Conservation (phyloP, 2,329 filamentous ascomycete genomes). For the Fusarium secorum region DNA sequence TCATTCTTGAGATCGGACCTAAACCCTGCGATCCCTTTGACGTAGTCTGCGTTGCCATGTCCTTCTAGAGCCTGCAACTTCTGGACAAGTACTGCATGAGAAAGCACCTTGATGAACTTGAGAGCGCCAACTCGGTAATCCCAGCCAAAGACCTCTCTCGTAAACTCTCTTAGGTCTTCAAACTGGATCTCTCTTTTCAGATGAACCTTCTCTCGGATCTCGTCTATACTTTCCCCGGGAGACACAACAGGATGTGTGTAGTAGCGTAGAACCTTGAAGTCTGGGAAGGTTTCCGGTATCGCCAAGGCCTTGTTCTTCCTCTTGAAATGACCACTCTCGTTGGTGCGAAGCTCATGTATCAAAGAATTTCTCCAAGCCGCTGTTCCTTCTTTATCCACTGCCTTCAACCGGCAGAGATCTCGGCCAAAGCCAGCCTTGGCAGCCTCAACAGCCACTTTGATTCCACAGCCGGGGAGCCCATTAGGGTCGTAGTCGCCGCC, state of each 20-base stretch:
- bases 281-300: conserved; percentile 84
- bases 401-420: conserved; percentile 72
- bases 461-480: conserved; percentile 85
- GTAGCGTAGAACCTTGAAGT: conserved; percentile 78
- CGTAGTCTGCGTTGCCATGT: conserved; percentile 55
- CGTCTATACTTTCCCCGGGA: conserved; percentile 56
- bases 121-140: conserved; percentile 77
- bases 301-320: conserved; percentile 75
- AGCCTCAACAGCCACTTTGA: conserved; percentile 89
- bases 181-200: conserved; percentile 41
- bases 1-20: conserved; percentile 79
- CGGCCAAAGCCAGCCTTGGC: conserved; percentile 86
- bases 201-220: conserved; percentile 40
- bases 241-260: conserved; percentile 92
- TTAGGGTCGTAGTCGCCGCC: conserved; percentile 93
- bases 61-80: conserved; percentile 51
- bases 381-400: conserved; percentile 66
- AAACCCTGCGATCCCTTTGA: conserved; percentile 72
- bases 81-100: conserved; percentile 75
- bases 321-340: conserved; percentile 82
- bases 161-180: conserved; percentile 73
- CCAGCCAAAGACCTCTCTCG: conserved; percentile 87
- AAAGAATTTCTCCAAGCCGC: conserved; percentile 76
- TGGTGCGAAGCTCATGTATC: conserved; percentile 79
- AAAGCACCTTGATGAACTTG: conserved; percentile 83